Conservation (phyloP, 73 alveolate species). For the Paramecium biaurelia region DNA sequence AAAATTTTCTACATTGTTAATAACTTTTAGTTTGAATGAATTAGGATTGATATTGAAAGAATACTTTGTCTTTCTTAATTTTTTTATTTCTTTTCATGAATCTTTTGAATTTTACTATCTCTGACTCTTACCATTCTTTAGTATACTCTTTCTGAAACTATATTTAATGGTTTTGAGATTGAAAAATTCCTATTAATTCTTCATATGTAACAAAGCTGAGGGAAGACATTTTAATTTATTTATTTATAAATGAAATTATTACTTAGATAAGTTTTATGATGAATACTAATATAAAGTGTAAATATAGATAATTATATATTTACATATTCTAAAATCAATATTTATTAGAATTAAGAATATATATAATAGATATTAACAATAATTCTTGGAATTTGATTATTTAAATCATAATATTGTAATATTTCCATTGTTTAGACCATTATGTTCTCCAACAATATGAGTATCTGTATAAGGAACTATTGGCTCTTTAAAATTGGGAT, state of each 20-base stretch:
- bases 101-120: background rate
- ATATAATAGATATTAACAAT: background rate
- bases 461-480: constrained; percentile 66
- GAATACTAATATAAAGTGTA: background rate
- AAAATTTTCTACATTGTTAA: background rate
- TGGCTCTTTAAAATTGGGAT: constrained; percentile 69
- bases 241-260: background rate
- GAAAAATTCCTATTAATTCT: background rate
- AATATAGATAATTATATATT: too few species aligned
- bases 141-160: background rate
- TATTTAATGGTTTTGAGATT: background rate
- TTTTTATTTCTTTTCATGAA: background rate
- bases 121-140: background rate
- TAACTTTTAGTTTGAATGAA: background rate
- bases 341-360: background rate
- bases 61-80: background rate
- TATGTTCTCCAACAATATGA: constrained; percentile 73
- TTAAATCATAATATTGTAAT: constrained; percentile 16
- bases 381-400: background rate
- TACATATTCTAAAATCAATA: background rate
- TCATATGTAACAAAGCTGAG: background rate
- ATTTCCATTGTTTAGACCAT: constrained; percentile 63
- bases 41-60: background rate
- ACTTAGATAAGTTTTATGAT: too few species aligned
- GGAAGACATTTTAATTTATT: background rate